Evolutionary conservation across 192 early-diverging fungal species (phyloP).

Genomic region (Coemansia sp.): DNA sequence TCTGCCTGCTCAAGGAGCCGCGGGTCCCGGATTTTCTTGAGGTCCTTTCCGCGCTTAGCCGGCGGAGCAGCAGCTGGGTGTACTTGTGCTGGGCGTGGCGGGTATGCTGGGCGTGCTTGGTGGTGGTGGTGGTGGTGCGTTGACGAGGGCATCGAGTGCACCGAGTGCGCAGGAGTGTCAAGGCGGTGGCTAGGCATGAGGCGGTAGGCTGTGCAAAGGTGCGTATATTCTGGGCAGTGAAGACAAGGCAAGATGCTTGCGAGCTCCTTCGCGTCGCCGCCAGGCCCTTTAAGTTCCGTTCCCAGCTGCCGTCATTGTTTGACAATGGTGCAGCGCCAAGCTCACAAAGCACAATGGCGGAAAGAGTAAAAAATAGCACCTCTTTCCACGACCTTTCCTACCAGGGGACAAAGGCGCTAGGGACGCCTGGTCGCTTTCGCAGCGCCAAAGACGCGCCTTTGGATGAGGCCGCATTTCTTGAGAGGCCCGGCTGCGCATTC

Average conservation of each 20-base stretch:
- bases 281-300: background rate
- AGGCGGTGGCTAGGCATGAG: background rate
- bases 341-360: too few relatives aligned
- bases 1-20: constrained; percentile 14
- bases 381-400: too few relatives aligned
- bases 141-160: background rate
- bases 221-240: too few relatives aligned
- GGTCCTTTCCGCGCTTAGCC: background rate
- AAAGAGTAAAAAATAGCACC: too few relatives aligned
- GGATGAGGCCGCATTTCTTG: background rate
- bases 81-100: background rate
- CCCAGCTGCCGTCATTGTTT: too few relatives aligned
- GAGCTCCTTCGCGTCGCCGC: background rate
- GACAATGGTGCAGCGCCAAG: too few relatives aligned
- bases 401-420: too few relatives aligned
- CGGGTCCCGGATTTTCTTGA: constrained; percentile 32
- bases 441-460: too few relatives aligned
- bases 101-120: background rate
- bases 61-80: background rate
- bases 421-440: too few relatives aligned
- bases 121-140: background rate
- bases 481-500: constrained; percentile 5
- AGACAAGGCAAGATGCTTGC: background rate
- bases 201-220: background rate
- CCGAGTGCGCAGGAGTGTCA: background rate